These are phyloP conservation scores for Mycena albidolilacea DNA, from an alignment of 768 basidiomycete species.

Conservation along the genomic window DNA sequence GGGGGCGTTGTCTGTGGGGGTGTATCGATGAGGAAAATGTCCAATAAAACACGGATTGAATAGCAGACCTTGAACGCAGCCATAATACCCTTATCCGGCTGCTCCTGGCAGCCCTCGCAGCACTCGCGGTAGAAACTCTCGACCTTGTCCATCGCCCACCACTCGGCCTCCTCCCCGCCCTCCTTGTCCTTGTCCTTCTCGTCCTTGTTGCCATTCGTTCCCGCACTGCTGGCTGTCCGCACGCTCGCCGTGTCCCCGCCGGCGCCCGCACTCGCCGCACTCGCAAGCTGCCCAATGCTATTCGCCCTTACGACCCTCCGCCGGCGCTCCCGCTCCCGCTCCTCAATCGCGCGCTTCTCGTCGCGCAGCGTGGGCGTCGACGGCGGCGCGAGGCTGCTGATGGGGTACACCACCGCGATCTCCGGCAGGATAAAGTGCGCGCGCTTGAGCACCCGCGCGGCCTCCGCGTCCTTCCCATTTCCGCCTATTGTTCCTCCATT, in stretches of 20 bases:
- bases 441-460: conserved; percentile 78
- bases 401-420: conserved; percentile 91
- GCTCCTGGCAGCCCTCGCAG: conserved; percentile 83
- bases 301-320: conserved; percentile 74
- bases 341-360: conserved; percentile 86
- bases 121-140: conserved; percentile 91
- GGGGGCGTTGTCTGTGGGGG: conserved; percentile 63
- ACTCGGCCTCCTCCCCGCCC: conserved; percentile 64
- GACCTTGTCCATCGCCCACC: conserved; percentile 91
- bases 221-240: conserved; percentile 13
- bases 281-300: conserved; percentile 45
- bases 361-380: conserved; percentile 84
- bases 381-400: conserved; percentile 87
- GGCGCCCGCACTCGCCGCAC: too few relatives aligned
- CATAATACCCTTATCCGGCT: conserved; percentile 75
- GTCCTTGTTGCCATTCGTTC: too few relatives aligned
- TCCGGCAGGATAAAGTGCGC: conserved; percentile 94
- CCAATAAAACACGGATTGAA: background rate
- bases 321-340: conserved; percentile 79
- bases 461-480: conserved; percentile 58
- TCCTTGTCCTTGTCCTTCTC: background rate
- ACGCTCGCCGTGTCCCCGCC: background rate
- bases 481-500: background rate
- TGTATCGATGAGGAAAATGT: background rate
- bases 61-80: conserved; percentile 76